Base-by-base conservation (phyloP, 1,284 basidiomycete species). In the Tremellales sp. region DNA sequence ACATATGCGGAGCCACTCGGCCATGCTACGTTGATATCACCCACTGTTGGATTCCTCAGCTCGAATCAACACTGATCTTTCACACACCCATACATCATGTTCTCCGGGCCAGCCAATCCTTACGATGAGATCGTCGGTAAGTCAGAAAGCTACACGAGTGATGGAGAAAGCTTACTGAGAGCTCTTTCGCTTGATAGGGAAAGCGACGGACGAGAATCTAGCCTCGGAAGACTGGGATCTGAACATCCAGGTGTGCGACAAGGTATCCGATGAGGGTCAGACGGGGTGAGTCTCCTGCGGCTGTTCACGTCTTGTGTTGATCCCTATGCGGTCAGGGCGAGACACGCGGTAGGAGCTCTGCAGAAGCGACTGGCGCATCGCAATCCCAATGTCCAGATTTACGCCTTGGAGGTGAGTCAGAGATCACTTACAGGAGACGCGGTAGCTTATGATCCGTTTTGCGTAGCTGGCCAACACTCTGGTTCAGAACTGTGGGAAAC, bases 161-260 rank as follows among this genome's bases (percentile, higher is more conserved):
- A 40, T 40, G 38, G 22, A 24, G 21, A 19, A 19, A 25, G 2
- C 18, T 12, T n/a, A 25, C 38, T 19, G 38, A 19, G 18, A 40
- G 27, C 22, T 25, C 38, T 37, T 34, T 37, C 21, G 28, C 28
- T 36, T 45, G n/a, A 27, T 71, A 94, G 88, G 74, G 61, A 92
- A 94, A 75, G 88, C 93, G 24, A 97, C 93, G 14, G 89, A 93
- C 70, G 93, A 97, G 79, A 91, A 90, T 70, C 77, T 93, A 47
- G 93, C 92, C 1, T 79, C 80, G 49, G 94, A 97, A 75, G 89
- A 97, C 71, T 98, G 94, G 94, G 91, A 93, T 70, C 77, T 92
- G 50, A 91, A 95, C 54, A 73, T 97, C 43, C 90, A 89, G 63
- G 75, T 98, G n/a, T 97, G 92, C 66, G 95, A 98, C 75, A 95